A percentile compares a stretch with the other conserved stretches of the same genome.
These are phyloP conservation scores for Carpinus fangiana DNA, from an alignment of 306 rosid species.

Conservation along the genomic window DNA sequence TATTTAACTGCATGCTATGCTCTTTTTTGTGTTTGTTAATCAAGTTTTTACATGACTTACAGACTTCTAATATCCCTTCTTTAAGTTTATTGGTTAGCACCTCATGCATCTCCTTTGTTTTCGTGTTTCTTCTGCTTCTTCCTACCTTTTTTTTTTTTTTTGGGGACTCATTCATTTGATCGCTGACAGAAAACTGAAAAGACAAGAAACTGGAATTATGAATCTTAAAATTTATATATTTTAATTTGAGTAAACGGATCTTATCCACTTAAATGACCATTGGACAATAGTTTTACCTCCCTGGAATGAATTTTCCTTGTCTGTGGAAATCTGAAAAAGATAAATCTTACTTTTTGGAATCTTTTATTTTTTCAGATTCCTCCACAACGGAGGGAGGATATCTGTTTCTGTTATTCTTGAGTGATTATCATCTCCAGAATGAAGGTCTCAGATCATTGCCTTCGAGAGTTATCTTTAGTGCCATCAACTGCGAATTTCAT, in stretches of 20 bases:
- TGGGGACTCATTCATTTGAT: not conserved
- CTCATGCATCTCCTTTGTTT: not conserved
- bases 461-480: not conserved
- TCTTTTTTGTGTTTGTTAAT: not conserved
- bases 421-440: not conserved
- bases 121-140: not conserved
- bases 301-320: too few species aligned
- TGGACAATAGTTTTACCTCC: too few species aligned
- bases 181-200: not conserved
- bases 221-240: not conserved
- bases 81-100: not conserved
- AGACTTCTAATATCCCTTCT: not conserved
- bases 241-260: not conserved
- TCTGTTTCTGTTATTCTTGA: not conserved
- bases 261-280: too few species aligned
- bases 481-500: too few species aligned
- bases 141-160: too few species aligned
- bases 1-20: too few species aligned
- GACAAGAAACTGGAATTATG: not conserved
- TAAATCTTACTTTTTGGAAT: too few species aligned
- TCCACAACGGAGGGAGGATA: not conserved
- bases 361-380: not conserved
- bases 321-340: too few species aligned
- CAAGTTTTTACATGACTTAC: not conserved
- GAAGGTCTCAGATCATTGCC: not conserved